Base-by-base conservation (phyloP, 2,329 filamentous ascomycete species). In the Ophiostoma ulmi region DNA sequence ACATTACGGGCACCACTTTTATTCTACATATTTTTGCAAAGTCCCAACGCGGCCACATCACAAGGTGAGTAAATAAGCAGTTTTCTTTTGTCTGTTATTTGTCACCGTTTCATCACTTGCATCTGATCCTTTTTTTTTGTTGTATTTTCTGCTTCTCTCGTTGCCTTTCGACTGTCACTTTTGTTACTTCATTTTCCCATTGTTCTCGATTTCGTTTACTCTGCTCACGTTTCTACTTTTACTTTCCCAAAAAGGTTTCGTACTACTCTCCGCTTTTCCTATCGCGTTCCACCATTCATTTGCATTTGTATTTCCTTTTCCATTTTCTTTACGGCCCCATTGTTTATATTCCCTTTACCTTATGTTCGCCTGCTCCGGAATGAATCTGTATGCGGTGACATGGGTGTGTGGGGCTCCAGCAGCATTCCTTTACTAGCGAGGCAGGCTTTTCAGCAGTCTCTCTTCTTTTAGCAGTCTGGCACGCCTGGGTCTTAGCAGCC, bases 351-450 rank as follows among this genome's bases (percentile, higher is more conserved):
- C 8, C 44, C 17, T 48, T 58, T 22, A 58, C 22, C 52, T 58
- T 58, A n/a, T 58, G 52, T 14, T 58, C 70, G 70, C 70, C 52
- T 63, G 67, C 70, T 69, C 68, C 68, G 70, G 68, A 71, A 71
- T 67, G 36, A 69, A 58, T 61, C 64, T 58, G 52, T 66, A 68
- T 52, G 69, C 41, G 63, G 67, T 71, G 63, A 67, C 68, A 69
- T 38, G 64, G 70, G 44, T 36, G 68, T 63, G 70, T 71, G 70
- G 70, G 26, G 67, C 41, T n/a, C 38, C 65, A 31, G 69, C 61
- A 67, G 64, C 69, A 69, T 70, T 70, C 48, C 26, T 67, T 3
- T 58, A 31, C 52, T 4, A 48, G 41, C 17, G 13, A 14, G 41
- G 20, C n/a, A 55, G 52, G 41, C 14, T 48, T 48, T 48, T 17